Percentiles rank a stretch among this genome's conserved stretches.
phyloP scores from a whole-genome alignment of 2,329 filamentous ascomycete genomes.

The Talaromyces sp. region DNA sequence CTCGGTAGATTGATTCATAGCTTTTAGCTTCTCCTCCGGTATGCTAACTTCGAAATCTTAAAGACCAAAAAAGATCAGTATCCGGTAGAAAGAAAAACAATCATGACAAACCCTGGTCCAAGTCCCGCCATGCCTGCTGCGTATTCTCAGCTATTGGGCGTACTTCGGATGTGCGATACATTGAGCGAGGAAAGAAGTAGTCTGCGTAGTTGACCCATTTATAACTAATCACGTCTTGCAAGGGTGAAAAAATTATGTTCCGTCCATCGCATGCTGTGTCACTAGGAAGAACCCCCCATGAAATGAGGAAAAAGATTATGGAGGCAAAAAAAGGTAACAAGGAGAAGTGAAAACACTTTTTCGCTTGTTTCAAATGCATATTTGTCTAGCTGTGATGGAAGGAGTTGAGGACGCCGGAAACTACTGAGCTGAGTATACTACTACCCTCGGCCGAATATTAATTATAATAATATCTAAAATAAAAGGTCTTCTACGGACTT shows the following conservation, averaged over 20 bases:
- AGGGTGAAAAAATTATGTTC: background rate
- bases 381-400: background rate
- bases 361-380: background rate
- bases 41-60: conserved; percentile 3
- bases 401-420: no score
- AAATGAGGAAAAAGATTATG: background rate
- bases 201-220: conserved; percentile 4
- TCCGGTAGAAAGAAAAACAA: no score
- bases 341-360: background rate
- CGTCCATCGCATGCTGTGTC: background rate
- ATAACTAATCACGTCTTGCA: background rate
- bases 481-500: no score
- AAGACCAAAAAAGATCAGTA: no score
- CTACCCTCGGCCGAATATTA: no score
- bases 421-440: no score
- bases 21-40: background rate
- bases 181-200: background rate
- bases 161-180: background rate
- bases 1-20: background rate
- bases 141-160: background rate
- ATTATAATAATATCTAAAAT: no score
- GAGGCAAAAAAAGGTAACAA: background rate
- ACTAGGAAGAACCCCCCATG: background rate
- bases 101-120: background rate
- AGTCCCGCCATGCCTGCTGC: background rate